These are phyloP conservation scores for Marasmius tenuissimus DNA, from an alignment of 1,284 basidiomycete species.

Conservation along the genomic window DNA sequence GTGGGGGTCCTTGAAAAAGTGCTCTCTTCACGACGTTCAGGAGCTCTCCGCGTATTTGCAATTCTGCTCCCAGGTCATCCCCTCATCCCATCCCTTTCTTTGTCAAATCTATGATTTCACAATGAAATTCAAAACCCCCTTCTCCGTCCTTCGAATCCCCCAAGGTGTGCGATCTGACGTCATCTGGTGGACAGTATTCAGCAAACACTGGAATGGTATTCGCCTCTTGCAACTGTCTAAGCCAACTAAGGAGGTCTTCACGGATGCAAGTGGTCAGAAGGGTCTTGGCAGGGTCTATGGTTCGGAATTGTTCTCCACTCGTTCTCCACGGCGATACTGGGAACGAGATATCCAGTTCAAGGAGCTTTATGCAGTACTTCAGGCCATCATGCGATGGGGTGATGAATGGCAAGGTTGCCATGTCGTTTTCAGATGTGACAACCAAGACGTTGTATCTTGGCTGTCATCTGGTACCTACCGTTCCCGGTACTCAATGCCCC, in stretches of 20 bases:
- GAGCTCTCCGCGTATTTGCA: conserved; percentile 27
- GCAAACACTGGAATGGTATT: conserved; percentile 30
- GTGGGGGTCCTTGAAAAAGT: conserved; percentile 18
- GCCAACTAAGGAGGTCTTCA: conserved; percentile 19
- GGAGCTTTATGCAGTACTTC: conserved; percentile 25
- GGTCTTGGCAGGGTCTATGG: conserved; percentile 24
- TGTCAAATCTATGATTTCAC: conserved; percentile 26
- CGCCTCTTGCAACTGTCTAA: conserved; percentile 20
- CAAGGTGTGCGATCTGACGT: conserved; percentile 16
- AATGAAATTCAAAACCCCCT: conserved; percentile 21
- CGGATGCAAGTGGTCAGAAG: conserved; percentile 29
- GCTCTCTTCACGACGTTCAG: conserved; percentile 20
- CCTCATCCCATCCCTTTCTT: conserved; percentile 26
- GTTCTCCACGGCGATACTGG: conserved; percentile 19
- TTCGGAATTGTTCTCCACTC: conserved; percentile 22
- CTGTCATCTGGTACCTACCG: conserved; percentile 16
- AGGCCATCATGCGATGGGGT: conserved; percentile 29
- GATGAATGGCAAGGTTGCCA: conserved; percentile 14
- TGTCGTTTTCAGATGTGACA: conserved; percentile 31
- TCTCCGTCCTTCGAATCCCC: conserved; percentile 21
- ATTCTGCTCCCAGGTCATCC: conserved; percentile 33
- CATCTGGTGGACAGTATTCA: conserved; percentile 28
- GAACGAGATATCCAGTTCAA: conserved; percentile 25
- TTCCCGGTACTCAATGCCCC: conserved; percentile 17
- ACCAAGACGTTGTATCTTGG: conserved; percentile 26